Base-by-base conservation (phyloP, 129 eudicot species). In the Oenanthe sinensis region DNA sequence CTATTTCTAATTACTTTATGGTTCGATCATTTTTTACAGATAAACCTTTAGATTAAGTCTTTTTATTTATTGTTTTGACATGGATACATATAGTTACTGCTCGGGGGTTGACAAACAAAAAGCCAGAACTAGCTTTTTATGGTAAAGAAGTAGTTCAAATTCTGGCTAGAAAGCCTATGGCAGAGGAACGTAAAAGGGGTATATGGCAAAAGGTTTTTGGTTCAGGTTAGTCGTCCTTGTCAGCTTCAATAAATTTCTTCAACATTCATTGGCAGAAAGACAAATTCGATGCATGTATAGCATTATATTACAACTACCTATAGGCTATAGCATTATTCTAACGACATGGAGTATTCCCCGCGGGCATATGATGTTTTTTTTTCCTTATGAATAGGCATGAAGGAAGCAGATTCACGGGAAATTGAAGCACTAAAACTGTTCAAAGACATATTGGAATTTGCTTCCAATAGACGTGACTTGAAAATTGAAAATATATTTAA, bases 91-190 rank as follows among this genome's bases (percentile, higher is more conserved):
- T n/a, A n/a, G 68, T 50, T 33, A 20, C 33, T 40, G 67, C 78
- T 47, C 19, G 0, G 28, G 36, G 50, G 46, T 30, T 50, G 47
- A 33, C 50, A 20, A 16, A 3, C 0, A 11, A 0, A 0, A 45
- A 75, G 1, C 12, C 0, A 4, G 1, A 30, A 45, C 67, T 75
- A 50, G 30, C 36, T 13, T 7, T 17, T 0, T 20, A 30, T 47
- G 47, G 30, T 5, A 75, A 44, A 19, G 46, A 44, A 30, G 20
- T 49, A 26, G 10, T n/a, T n/a, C n/a, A 17, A 2, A 4, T 50
- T 30, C 78, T 75, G 7, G 78, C 45, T 50, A 5, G 13, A 40
- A 75, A 30, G 78, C 65, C 47, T 75, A 48, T 45, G 65, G 68
- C 28, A 49, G 55, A 48, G 3, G 6, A 4, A 30, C 49, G 20